These are phyloP conservation scores for Tylopilus balloui DNA, from an alignment of 768 basidiomycete species.

Conservation along the genomic window DNA sequence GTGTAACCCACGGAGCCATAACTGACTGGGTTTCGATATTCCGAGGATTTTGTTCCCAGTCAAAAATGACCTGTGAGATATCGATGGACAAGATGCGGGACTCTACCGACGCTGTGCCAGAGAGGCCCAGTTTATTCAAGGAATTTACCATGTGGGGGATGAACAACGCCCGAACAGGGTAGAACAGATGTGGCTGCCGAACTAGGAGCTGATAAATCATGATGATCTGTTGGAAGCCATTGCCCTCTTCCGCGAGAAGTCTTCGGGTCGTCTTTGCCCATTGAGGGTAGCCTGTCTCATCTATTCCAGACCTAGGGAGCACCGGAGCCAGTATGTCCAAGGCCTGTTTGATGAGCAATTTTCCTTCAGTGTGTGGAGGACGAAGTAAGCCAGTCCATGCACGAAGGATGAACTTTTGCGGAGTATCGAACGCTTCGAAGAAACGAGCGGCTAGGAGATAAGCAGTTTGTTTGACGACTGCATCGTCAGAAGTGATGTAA, in stretches of 20 bases:
- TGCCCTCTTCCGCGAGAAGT: conserved; percentile 84
- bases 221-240: conserved; percentile 61
- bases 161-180: conserved; percentile 87
- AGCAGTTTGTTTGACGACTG: conserved; percentile 88
- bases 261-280: conserved; percentile 89
- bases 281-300: conserved; percentile 52
- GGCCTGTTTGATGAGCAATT: conserved; percentile 76
- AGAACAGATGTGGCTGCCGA: conserved; percentile 88
- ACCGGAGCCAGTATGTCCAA: conserved; percentile 82
- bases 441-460: conserved; percentile 89
- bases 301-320: conserved; percentile 61
- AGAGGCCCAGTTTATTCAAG: conserved; percentile 82
- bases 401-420: conserved; percentile 84
- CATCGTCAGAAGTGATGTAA: conserved; percentile 80
- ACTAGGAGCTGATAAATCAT: conserved; percentile 90
- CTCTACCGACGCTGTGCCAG: conserved; percentile 64
- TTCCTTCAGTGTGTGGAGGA: conserved; percentile 72
- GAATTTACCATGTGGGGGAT: conserved; percentile 92
- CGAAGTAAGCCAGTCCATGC: conserved; percentile 90
- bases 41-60: conserved; percentile 78
- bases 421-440: conserved; percentile 84
- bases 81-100: conserved; percentile 87
- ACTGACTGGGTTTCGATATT: conserved; percentile 22
- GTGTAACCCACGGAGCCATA: conserved; percentile 60
- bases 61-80: conserved; percentile 84